A percentile compares a stretch with the other conserved stretches of the same genome.
phyloP scores from a whole-genome alignment of 129 eudicot genomes.

The Artemisia argyi region DNA sequence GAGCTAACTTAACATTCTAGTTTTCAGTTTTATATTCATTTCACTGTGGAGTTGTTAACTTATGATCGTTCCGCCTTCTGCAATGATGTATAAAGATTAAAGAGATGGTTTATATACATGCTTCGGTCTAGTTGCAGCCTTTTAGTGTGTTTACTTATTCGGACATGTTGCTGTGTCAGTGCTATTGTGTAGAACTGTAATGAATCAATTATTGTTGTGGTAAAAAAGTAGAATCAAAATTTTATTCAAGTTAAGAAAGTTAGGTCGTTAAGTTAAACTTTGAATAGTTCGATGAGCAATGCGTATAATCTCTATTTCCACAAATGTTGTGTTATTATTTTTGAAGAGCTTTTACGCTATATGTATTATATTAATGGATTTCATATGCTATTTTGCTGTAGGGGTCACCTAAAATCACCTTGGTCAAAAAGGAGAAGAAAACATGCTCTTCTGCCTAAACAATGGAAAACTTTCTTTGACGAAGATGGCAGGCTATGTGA shows the following conservation, averaged over 20 bases:
- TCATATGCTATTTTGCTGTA: conserved; percentile 29
- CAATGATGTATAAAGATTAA: not conserved
- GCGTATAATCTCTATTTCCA: not conserved
- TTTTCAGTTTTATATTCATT: not conserved
- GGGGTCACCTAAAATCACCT: conserved; percentile 78
- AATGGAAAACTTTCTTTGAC: conserved; percentile 66
- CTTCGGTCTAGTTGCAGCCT: not conserved
- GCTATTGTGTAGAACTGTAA: not conserved
- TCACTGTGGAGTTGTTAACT: not conserved
- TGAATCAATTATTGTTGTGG: not conserved
- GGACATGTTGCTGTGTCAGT: not conserved
- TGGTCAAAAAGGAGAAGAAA: conserved; percentile 87
- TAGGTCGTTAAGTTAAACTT: not conserved
- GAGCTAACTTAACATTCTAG: conserved; percentile 12
- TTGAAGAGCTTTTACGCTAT: not conserved
- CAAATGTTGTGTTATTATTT: not conserved
- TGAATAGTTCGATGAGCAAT: not conserved
- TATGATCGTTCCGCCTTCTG: not conserved
- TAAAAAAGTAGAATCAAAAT: not conserved
- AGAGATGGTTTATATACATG: not conserved
- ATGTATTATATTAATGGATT: conserved; percentile 21
- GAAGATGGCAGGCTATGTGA: conserved; percentile 61
- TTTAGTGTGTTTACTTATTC: not conserved
- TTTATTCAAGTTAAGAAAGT: not conserved
- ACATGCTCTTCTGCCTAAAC: conserved; percentile 67